phyloP scores from a whole-genome alignment of 805 yeast genomes.

The Priceomyces fermenticarens region DNA sequence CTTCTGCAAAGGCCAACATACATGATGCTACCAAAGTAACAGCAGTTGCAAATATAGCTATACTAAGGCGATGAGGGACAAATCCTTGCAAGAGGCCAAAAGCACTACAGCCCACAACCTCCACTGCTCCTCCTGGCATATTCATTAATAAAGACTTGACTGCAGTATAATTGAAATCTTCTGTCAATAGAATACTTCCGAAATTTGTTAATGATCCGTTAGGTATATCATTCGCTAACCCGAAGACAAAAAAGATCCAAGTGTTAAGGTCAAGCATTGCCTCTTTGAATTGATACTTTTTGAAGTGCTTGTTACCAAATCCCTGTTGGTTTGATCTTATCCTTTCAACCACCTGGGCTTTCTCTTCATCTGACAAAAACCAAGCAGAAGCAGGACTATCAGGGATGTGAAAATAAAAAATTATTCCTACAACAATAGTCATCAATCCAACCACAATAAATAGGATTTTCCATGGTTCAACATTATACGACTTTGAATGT shows the following conservation, averaged over 20 bases:
- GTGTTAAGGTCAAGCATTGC: conserved; percentile 36
- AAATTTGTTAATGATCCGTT: conserved; percentile 38
- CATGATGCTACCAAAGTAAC: conserved; percentile 13
- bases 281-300: conserved; percentile 34
- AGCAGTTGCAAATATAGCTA: conserved; percentile 19
- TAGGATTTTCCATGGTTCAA: conserved; percentile 58
- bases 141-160: conserved; percentile 26
- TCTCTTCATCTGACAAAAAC: conserved; percentile 37
- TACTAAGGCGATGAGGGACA: conserved; percentile 19
- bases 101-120: conserved; percentile 24
- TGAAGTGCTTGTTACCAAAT: conserved; percentile 37
- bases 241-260: conserved; percentile 30
- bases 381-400: conserved; percentile 33
- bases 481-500: conserved; percentile 33
- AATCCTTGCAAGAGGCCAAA: conserved; percentile 20
- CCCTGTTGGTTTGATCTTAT: conserved; percentile 38
- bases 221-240: conserved; percentile 26
- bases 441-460: conserved; percentile 59
- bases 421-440: conserved; percentile 50
- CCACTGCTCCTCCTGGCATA: conserved; percentile 38
- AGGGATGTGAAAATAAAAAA: conserved; percentile 45
- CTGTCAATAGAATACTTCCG: conserved; percentile 24
- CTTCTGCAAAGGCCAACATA: conserved; percentile 42
- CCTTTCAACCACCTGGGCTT: conserved; percentile 26
- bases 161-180: conserved; percentile 16